Evolutionary conservation across 2,329 filamentous ascomycete genomes (phyloP), one percentile per base, ranked within the genome.

Genomic region (Magnaporthales sp.): DNA sequence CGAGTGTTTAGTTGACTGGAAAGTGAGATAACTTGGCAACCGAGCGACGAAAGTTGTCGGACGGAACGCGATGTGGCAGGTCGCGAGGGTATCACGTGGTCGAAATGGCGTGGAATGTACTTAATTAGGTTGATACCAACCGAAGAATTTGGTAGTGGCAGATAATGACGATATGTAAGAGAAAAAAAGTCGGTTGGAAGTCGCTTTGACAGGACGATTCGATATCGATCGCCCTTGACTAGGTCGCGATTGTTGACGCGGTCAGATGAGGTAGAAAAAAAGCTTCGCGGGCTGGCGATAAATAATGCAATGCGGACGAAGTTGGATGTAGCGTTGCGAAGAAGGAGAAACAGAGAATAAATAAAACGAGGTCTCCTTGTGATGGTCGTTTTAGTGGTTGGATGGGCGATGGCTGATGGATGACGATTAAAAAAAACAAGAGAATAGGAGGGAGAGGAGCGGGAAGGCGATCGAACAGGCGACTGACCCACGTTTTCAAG

Each of bases 301-400:
- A 10, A 29, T 54, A 62, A 30, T 63, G 63, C 46, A 51, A 70
- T 74, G 73, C 73, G 69, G 68, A 68, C 72, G 72, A 76, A 74
- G 74, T 75, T 75, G 74, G 74, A 70, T 76, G 74, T 73, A 73
- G 70, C 70, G 74, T 71, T 66, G 66, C 65, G 60, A 67, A 67
- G 66, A 67, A 70, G 68, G 60, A 10, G 70, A 70, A 70, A 70
- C 68, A 68, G 51, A 70, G 68, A 64, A 67, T 66, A 26, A 22
- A 24, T 24, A 58, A 24, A 26, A 58, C 54, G 13, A 29, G 32
- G 3, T 19, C 22, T n/a, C 4, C 29, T 30, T 66, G 69, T 69
- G 64, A 65, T 68, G 67, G 38, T 69, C 66, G 64, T 65, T 68
- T 58, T 68, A 31, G 64, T 67, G 58, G 69, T 68, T 70, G 68